phyloP scores from a whole-genome alignment of 192 early-diverging fungal species.

The Physocladia obscura region DNA sequence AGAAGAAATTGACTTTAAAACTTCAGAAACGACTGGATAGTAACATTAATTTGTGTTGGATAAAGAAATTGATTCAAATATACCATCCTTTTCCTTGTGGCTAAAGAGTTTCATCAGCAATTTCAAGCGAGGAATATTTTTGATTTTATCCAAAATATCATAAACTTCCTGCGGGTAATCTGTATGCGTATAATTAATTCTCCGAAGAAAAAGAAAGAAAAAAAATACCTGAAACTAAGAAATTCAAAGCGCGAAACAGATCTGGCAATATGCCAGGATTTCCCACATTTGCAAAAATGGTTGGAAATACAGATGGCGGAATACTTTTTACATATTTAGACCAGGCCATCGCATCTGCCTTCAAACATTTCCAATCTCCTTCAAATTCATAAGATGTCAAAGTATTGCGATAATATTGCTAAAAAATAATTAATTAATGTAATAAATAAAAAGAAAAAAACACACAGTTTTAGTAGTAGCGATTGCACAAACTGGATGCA shows the following conservation, averaged over 20 bases:
- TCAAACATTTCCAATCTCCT: slow-evolving; percentile 7
- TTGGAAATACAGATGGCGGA: not conserved
- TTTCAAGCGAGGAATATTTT: slow-evolving; percentile 1
- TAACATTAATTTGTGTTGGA: too few relatives aligned
- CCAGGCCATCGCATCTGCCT: not conserved
- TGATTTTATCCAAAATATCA: not conserved
- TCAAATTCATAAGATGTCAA: too few relatives aligned
- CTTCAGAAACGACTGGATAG: too few relatives aligned
- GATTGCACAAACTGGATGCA: too few relatives aligned
- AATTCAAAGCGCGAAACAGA: slow-evolving; percentile 1
- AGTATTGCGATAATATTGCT: too few relatives aligned
- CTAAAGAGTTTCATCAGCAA: not conserved
- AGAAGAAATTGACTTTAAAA: too few relatives aligned
- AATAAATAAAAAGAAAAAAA: too few relatives aligned
- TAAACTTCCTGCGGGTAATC: not conserved
- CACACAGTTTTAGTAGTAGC: too few relatives aligned
- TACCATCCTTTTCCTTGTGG: slow-evolving; percentile 9
- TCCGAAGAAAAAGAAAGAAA: not conserved
- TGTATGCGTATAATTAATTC: not conserved
- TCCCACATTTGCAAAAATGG: slow-evolving; percentile 2
- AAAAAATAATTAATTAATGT: too few relatives aligned
- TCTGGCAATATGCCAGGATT: slow-evolving; percentile 8
- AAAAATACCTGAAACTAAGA: not conserved
- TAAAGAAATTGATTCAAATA: not conserved
- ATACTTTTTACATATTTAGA: not conserved